Base-by-base conservation (phyloP, 805 yeast species). In the Yarrowia osloensis region DNA sequence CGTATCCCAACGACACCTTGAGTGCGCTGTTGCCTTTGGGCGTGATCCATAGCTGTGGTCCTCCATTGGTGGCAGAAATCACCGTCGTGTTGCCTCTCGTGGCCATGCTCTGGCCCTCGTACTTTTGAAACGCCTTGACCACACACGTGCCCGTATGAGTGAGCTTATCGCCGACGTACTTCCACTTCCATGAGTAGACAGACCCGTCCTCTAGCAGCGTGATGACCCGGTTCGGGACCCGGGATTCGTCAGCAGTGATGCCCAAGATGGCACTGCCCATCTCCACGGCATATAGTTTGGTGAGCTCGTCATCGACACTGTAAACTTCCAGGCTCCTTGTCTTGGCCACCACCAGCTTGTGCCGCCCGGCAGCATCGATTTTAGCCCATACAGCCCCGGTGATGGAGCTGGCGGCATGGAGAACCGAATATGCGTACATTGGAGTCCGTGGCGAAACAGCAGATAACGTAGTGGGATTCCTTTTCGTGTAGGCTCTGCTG, bases 201-300 rank as follows among this genome's bases (percentile, higher is more conserved):
- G 52, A 61, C 8, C 66, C 66, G 22, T 61, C 66, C n/a, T 61
- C 66, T 24, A 61, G 54, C 24, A 61, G 42, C 11, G 54, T 44
- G 1, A 61, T 33, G 22, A 61, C 26, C 33, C 12, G n/a, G 26
- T 44, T 61, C 4, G 66, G 66, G 2, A 61, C 66, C 24, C 13
- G 21, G 19, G 54, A 44, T 24, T 61, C 66, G 33, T 44, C 54
- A 7, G 54, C 54, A 33, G 42, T 35, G 52, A 61, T 29, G 31
- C 54, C 42, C 44, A 61, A 31, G 22, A 61, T 33, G 3, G 66
- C 52, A 12, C 54, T 44, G 24, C 66, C 66, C 40, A 61, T 12
- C 7, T 61, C 54, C 17, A 61, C 28, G 31, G 54, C 26, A 54
- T 46, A 44, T 19, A 61, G 22, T 35, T 46, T 44, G 1, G 39